Evolutionary conservation across 306 rosid species (phyloP).

Genomic region (Benincasa hispida): DNA sequence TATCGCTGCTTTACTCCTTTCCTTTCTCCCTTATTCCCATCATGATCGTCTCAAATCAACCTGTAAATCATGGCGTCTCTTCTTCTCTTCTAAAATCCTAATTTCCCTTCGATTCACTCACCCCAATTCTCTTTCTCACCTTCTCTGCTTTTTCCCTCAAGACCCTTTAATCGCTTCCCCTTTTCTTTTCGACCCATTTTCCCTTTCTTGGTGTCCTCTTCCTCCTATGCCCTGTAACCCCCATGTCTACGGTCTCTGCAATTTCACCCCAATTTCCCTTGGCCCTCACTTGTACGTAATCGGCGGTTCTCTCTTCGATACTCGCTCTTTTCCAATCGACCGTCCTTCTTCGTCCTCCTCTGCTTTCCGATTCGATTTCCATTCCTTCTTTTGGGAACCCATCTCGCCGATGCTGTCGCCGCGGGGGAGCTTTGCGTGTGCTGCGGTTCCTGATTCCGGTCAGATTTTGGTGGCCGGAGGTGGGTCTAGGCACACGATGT

Average conservation of each 20-base stretch:
- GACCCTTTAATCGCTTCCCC: slow-evolving; percentile 57
- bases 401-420: slow-evolving; percentile 57
- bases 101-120: slow-evolving; percentile 28
- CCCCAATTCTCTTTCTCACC: slow-evolving; percentile 20
- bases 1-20: slow-evolving; percentile 37
- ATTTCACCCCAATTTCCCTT: slow-evolving; percentile 52
- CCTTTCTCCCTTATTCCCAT: slow-evolving; percentile 45
- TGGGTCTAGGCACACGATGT: slow-evolving; percentile 61
- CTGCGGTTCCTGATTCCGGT: slow-evolving; percentile 14
- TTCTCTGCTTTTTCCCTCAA: slow-evolving; percentile 68
- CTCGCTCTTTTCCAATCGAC: slow-evolving; percentile 76
- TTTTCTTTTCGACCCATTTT: slow-evolving; percentile 52
- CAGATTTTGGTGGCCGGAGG: slow-evolving; percentile 74
- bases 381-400: slow-evolving; percentile 34
- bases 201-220: slow-evolving; percentile 63
- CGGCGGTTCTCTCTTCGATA: slow-evolving; percentile 80
- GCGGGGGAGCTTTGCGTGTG: slow-evolving; percentile 85
- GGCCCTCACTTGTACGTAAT: slow-evolving; percentile 49
- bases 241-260: slow-evolving; percentile 62
- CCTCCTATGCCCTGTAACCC: slow-evolving; percentile 78
- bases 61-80: slow-evolving; percentile 53
- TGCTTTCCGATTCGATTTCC: slow-evolving; percentile 41
- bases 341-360: slow-evolving; percentile 55
- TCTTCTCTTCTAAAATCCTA: slow-evolving; percentile 47
- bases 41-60: slow-evolving; percentile 49